Evolutionary conservation across 257 asterid species (phyloP), one percentile per base, ranked within the genome.

Genomic region (Fraxinus americana): DNA sequence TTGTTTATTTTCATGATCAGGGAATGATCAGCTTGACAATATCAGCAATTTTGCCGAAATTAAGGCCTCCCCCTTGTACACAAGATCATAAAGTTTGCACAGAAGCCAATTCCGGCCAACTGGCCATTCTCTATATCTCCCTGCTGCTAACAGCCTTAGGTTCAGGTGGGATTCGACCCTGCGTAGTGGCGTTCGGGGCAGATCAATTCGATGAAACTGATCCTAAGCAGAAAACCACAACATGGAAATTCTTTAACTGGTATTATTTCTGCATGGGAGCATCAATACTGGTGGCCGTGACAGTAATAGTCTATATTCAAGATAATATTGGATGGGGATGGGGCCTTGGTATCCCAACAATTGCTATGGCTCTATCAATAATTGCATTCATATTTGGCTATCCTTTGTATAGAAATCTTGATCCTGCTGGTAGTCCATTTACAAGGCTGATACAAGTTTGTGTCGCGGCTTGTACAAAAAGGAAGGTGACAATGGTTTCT

Each of bases 201-300:
- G 97, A 91, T 30, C 98, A 93, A 30, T 93, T 87, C 29, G 95
- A 91, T 30, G 97, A 92, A 73, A 83, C 84, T 5, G 91, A 94
- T 67, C 92, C 96, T 0, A 67, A 82, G 27, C 94, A 93, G 70
- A 93, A 84, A 81, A 83, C 84, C 11, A 41, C 83, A 1, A 93
- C 97, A 2, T 91, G 98, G 98, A 93, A 87, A 82, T 93, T 93
- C 91, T 91, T 93, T 88, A 93, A 93, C 41, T 93, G 98, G 98
- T 91, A 93, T 71, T 93, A 91, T 72, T 93, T 93, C 78, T 85
- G 90, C 88, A 93, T 93, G 98, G 99, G 98, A 54, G 88, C 77
- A 2, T 95, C 99, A 0, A 90, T 93, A 83, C 82, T 95, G 69
- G 85, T 93, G 38, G 96, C 99, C 0, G 93, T 89, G 11, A 95